These are phyloP conservation scores for Trichoderma endophyticum DNA, from an alignment of 2,329 filamentous ascomycete species.

Conservation along the genomic window DNA sequence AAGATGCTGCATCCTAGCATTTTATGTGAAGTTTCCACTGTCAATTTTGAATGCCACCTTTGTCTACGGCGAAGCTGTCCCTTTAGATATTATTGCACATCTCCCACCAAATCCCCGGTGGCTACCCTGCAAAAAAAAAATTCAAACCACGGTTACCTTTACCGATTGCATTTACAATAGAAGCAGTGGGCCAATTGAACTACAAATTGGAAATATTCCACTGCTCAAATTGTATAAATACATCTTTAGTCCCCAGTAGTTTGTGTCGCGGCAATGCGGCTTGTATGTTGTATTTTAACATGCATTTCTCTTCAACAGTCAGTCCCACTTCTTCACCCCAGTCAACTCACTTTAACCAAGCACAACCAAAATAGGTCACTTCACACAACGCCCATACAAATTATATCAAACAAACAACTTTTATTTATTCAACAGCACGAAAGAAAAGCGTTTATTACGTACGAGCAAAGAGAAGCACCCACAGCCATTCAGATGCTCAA, in stretches of 20 bases:
- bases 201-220: not conserved
- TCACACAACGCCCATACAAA: not conserved
- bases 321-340: not conserved
- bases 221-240: no score
- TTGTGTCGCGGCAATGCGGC: not conserved
- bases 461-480: not conserved
- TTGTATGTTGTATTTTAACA: not conserved
- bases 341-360: not conserved
- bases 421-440: not conserved
- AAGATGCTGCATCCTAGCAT: no score
- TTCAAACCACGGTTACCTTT: not conserved
- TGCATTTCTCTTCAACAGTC: not conserved
- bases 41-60: no score
- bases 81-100: no score
- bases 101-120: no score
- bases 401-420: not conserved
- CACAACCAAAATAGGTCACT: not conserved
- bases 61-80: not conserved
- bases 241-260: not conserved
- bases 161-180: not conserved
- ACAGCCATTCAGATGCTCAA: not conserved
- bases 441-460: slow-evolving; percentile 7
- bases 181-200: not conserved
- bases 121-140: not conserved
- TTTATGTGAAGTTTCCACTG: no score